Percentiles rank a stretch among this genome's conserved stretches.
Evolutionary conservation across 1,284 basidiomycete species (phyloP).

Genomic region (Puccinia horiana): DNA sequence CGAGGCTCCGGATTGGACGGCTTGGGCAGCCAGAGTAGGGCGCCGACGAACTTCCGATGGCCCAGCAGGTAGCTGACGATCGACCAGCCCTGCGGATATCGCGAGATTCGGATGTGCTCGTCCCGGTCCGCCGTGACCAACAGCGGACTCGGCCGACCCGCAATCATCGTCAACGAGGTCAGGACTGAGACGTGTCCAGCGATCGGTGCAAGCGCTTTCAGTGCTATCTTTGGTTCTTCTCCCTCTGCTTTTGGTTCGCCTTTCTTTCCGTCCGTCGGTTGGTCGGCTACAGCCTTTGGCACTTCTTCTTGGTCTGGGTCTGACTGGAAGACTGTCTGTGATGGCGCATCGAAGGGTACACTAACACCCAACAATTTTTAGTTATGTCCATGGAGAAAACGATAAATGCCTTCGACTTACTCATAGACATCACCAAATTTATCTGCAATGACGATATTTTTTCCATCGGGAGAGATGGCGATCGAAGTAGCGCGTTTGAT

Average conservation of each 20-base stretch:
- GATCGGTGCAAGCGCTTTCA: conserved; percentile 35
- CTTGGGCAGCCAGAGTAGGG: conserved; percentile 30
- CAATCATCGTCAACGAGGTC: conserved; percentile 37
- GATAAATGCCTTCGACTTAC: not conserved
- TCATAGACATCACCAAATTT: conserved; percentile 48
- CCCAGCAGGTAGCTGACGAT: conserved; percentile 37
- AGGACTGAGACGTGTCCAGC: conserved; percentile 45
- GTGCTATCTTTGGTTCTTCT: not conserved
- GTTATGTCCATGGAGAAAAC: not conserved
- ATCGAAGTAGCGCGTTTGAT: conserved; percentile 42
- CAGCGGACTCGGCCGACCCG: not conserved
- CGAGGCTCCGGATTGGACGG: not conserved
- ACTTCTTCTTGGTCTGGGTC: conserved; percentile 42
- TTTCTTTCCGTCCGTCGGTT: not conserved
- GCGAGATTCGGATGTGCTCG: conserved; percentile 42
- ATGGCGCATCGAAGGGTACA: conserved; percentile 44
- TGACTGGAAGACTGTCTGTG: conserved; percentile 27
- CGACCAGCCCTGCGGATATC: conserved; percentile 43
- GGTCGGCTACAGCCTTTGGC: not conserved
- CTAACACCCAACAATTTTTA: not conserved
- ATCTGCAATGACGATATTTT: conserved; percentile 48
- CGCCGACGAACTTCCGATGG: conserved; percentile 33
- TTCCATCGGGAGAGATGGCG: conserved; percentile 41
- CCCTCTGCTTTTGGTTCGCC: not conserved
- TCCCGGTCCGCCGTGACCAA: conserved; percentile 46